These are phyloP conservation scores for Pythium utonaiense DNA, from an alignment of 352 stramenopile species.

Conservation along the genomic window DNA sequence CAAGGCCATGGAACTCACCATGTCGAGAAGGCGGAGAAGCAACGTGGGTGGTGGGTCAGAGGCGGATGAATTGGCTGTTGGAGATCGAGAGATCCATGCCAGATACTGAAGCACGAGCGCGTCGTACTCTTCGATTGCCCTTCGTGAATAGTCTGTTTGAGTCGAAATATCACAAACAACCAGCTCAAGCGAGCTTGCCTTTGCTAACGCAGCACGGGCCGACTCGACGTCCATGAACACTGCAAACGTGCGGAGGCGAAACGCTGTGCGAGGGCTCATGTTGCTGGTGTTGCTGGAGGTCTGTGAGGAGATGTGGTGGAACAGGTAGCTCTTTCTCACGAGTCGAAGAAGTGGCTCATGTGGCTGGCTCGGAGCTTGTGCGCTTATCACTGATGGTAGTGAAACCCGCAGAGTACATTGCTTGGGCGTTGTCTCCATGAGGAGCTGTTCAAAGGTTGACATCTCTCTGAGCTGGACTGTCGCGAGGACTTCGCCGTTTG, in stretches of 20 bases:
- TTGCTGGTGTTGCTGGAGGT: not conserved
- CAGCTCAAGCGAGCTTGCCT: too few species aligned
- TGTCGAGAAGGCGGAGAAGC: not conserved
- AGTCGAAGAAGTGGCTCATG: slow-evolving; percentile 8
- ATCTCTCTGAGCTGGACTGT: slow-evolving; percentile 14
- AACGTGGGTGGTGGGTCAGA: not conserved
- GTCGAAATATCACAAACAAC: too few species aligned
- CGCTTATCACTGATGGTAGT: not conserved
- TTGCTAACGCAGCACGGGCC: not conserved
- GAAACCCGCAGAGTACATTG: slow-evolving; percentile 17
- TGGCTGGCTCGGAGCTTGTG: not conserved
- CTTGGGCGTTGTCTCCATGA: slow-evolving; percentile 21
- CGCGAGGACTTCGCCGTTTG: slow-evolving; percentile 7
- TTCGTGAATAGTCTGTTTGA: not conserved
- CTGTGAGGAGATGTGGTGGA: slow-evolving; percentile 27
- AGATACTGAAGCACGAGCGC: not conserved
- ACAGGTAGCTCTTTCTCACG: slow-evolving; percentile 37
- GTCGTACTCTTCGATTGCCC: not conserved
- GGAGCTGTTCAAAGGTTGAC: slow-evolving; percentile 14
- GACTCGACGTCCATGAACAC: slow-evolving; percentile 6
- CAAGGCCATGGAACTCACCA: not conserved
- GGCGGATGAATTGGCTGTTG: not conserved
- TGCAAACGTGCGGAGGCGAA: slow-evolving; percentile 19
- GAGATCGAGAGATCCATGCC: not conserved
- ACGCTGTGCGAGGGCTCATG: slow-evolving; percentile 19